These are phyloP conservation scores for Fraxinus latifolia DNA, from an alignment of 305 asterid genomes.

Conservation along the genomic window DNA sequence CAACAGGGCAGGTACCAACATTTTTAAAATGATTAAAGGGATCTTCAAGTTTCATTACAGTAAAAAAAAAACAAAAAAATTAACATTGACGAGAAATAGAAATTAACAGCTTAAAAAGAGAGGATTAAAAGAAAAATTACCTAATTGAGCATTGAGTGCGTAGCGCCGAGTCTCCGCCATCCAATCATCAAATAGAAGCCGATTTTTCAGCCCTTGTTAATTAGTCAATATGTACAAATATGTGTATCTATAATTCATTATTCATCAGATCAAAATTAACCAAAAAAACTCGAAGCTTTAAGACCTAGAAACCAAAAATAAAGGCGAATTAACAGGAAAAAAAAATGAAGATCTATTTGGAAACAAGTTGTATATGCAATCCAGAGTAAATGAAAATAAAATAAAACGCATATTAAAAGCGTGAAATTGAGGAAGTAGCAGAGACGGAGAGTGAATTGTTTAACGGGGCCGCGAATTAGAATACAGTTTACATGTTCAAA, in stretches of 20 bases:
- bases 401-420: neutral
- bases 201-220: constrained; percentile 15
- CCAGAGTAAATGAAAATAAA: neutral
- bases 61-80: neutral
- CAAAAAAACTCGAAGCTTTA: neutral
- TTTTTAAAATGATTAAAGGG: neutral
- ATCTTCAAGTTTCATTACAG: neutral
- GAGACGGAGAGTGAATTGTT: neutral
- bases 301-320: neutral
- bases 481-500: neutral
- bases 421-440: neutral
- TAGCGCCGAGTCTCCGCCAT: constrained; percentile 52
- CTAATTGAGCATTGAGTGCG: constrained; percentile 62
- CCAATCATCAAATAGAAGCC: constrained; percentile 20
- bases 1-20: neutral
- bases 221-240: neutral
- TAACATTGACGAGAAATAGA: neutral
- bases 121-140: constrained; percentile 23
- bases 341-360: neutral
- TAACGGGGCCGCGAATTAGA: neutral
- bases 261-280: neutral
- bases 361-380: neutral
- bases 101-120: neutral
- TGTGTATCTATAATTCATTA: constrained; percentile 2
- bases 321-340: neutral